Evolutionary conservation across 1,284 basidiomycete genomes (phyloP).

Genomic region (Cystobasidium slooffiae): DNA sequence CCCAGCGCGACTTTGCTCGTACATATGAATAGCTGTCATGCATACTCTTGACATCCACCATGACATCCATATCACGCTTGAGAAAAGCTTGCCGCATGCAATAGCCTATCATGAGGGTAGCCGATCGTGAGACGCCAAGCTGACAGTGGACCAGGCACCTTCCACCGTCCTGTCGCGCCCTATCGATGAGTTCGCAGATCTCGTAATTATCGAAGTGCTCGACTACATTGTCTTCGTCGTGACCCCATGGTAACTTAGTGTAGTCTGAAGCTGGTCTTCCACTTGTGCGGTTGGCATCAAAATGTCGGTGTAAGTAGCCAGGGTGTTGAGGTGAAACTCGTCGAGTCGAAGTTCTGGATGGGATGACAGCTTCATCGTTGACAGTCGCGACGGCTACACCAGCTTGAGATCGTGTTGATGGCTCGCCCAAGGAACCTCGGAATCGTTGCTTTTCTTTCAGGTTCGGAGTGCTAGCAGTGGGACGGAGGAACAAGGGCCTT

Average conservation of each 20-base stretch:
- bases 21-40: slow-evolving; percentile 90
- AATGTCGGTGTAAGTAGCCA: slow-evolving; percentile 26
- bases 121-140: slow-evolving; percentile 92
- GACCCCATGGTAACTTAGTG: slow-evolving; percentile 91
- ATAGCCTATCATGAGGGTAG: slow-evolving; percentile 88
- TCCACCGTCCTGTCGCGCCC: slow-evolving; percentile 70
- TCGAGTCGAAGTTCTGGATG: neutral
- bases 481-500: slow-evolving; percentile 52
- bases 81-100: slow-evolving; percentile 90
- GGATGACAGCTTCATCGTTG: too few relatives aligned
- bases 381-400: too few relatives aligned
- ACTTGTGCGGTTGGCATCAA: slow-evolving; percentile 63
- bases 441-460: slow-evolving; percentile 55
- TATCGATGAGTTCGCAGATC: slow-evolving; percentile 73
- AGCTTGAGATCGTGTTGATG: neutral
- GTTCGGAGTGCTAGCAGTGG: slow-evolving; percentile 71
- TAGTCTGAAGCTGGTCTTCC: slow-evolving; percentile 81
- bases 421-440: neutral
- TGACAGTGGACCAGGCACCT: slow-evolving; percentile 91
- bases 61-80: slow-evolving; percentile 59
- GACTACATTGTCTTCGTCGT: slow-evolving; percentile 87
- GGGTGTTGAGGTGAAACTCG: slow-evolving; percentile 53
- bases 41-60: slow-evolving; percentile 66
- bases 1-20: slow-evolving; percentile 82
- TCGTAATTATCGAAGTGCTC: slow-evolving; percentile 46